These are phyloP conservation scores for Cyberlindnera americana DNA, from an alignment of 805 yeast species.

Conservation along the genomic window DNA sequence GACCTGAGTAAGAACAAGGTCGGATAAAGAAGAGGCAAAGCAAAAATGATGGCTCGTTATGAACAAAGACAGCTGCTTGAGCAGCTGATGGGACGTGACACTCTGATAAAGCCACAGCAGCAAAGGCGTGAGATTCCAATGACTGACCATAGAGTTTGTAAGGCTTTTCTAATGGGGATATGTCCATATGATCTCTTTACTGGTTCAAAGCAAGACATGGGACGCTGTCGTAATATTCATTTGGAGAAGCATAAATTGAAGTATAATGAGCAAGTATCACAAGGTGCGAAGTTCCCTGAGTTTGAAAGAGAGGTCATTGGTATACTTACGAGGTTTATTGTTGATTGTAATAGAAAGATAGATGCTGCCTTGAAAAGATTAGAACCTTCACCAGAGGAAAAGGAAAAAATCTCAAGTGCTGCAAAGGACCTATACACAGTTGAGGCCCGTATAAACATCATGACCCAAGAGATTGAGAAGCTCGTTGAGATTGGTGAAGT, in stretches of 20 bases:
- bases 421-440: slow-evolving; percentile 56
- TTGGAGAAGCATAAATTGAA: slow-evolving; percentile 68
- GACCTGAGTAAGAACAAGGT: no score
- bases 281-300: slow-evolving; percentile 41
- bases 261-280: slow-evolving; percentile 48
- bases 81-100: slow-evolving; percentile 73
- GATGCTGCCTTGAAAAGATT: slow-evolving; percentile 58
- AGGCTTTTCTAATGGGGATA: slow-evolving; percentile 74
- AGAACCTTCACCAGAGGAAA: slow-evolving; percentile 74
- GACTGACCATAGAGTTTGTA: slow-evolving; percentile 64
- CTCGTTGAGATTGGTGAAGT: slow-evolving; percentile 48
- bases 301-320: slow-evolving; percentile 44
- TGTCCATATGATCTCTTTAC: slow-evolving; percentile 83
- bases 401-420: slow-evolving; percentile 49
- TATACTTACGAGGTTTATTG: slow-evolving; percentile 51
- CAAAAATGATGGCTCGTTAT: slow-evolving; percentile 45
- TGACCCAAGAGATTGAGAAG: slow-evolving; percentile 60
- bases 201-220: slow-evolving; percentile 80
- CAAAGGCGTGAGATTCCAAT: slow-evolving; percentile 42
- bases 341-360: slow-evolving; percentile 65
- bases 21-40: background rate
- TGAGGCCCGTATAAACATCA: slow-evolving; percentile 61
- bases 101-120: slow-evolving; percentile 32
- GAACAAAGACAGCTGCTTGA: slow-evolving; percentile 72
- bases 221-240: slow-evolving; percentile 75